These are phyloP conservation scores for Aspergillus ustus DNA, from an alignment of 2,329 filamentous ascomycete genomes.

Conservation along the genomic window DNA sequence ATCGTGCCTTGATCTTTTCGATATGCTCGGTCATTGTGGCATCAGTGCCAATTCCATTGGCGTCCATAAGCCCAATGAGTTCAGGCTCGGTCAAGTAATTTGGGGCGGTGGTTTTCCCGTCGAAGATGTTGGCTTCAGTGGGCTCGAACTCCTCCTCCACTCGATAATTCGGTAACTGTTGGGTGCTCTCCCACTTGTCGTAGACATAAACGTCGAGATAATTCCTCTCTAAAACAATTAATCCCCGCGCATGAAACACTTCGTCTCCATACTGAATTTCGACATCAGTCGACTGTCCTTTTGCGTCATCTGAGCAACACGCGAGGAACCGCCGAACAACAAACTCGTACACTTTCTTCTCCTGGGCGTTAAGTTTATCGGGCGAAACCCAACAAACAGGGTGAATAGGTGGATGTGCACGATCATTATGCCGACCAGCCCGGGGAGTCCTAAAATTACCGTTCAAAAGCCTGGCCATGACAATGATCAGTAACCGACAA, in stretches of 20 bases:
- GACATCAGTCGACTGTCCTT: conserved; percentile 82
- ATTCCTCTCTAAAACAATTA: conserved; percentile 85
- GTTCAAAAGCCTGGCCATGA: conserved; percentile 60
- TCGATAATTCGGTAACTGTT: conserved; percentile 77
- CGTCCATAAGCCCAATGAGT: conserved; percentile 95
- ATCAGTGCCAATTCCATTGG: conserved; percentile 96
- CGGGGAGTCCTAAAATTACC: conserved; percentile 82
- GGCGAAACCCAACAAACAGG: conserved; percentile 83
- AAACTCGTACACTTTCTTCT: conserved; percentile 87
- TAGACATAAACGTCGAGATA: conserved; percentile 96
- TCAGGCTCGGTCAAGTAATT: conserved; percentile 93
- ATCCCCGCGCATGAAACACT: conserved; percentile 77
- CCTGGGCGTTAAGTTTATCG: conserved; percentile 63
- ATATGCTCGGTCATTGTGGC: conserved; percentile 99
- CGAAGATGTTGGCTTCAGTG: conserved; percentile 82
- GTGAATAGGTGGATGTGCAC: conserved; percentile 96
- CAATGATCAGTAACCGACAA: conserved; percentile 11
- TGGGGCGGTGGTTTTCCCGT: conserved; percentile 87
- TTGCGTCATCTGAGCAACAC: conserved; percentile 93
- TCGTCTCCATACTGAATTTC: conserved; percentile 85
- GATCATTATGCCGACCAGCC: conserved; percentile 86
- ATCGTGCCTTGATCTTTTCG: conserved; percentile 86
- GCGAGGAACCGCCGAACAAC: conserved; percentile 89
- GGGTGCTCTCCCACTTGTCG: conserved; percentile 92
- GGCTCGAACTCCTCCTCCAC: conserved; percentile 84